These are phyloP conservation scores for Lignosus rhinocerotis DNA, from an alignment of 1,284 basidiomycete species.

Conservation along the genomic window DNA sequence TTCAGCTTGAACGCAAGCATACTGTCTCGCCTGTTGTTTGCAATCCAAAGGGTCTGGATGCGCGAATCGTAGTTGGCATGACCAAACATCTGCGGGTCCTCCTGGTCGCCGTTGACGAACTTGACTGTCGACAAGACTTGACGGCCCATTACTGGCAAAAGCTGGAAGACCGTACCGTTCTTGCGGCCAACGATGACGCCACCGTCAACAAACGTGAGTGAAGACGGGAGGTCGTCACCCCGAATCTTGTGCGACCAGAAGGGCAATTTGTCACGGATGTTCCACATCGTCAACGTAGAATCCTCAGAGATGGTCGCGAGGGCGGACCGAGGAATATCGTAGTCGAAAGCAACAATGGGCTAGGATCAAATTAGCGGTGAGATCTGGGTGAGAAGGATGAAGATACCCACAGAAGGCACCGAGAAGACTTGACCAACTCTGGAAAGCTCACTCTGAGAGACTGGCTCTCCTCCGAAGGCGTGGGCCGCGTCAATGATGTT, in stretches of 20 bases:
- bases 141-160: slow-evolving; percentile 69
- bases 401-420: slow-evolving; percentile 61
- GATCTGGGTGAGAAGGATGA: not conserved
- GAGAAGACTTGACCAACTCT: slow-evolving; percentile 66
- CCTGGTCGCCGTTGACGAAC: slow-evolving; percentile 65
- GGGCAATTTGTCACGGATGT: slow-evolving; percentile 68
- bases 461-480: slow-evolving; percentile 58
- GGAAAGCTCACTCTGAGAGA: slow-evolving; percentile 64
- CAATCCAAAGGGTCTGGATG: slow-evolving; percentile 81
- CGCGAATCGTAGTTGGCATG: slow-evolving; percentile 79
- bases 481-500: slow-evolving; percentile 63
- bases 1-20: slow-evolving; percentile 76
- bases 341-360: slow-evolving; percentile 80
- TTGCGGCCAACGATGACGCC: slow-evolving; percentile 78
- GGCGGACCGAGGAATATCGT: slow-evolving; percentile 70
- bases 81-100: slow-evolving; percentile 81
- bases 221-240: slow-evolving; percentile 77
- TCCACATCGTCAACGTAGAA: slow-evolving; percentile 77
- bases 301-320: slow-evolving; percentile 79
- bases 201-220: slow-evolving; percentile 76
- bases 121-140: slow-evolving; percentile 75
- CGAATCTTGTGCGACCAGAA: slow-evolving; percentile 73
- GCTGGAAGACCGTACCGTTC: slow-evolving; percentile 78
- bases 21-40: slow-evolving; percentile 79
- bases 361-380: slow-evolving; percentile 30